Evolutionary conservation across 495 filamentous ascomycete species (phyloP), one percentile per base, ranked within the genome.

Genomic region (Aspergillus ostianus): DNA sequence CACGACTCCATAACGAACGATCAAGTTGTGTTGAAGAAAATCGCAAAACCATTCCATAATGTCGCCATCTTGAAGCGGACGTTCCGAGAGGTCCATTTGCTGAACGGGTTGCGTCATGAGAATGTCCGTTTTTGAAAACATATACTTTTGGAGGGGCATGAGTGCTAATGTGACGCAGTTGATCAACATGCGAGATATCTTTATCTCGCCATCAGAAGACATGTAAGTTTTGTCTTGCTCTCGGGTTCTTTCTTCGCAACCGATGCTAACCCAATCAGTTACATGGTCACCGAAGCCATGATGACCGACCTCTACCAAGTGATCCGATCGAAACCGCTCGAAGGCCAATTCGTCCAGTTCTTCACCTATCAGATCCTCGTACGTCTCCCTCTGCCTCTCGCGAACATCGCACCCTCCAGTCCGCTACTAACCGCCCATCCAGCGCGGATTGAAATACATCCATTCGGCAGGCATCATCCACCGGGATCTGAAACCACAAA

Each of bases 281-380:
- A 97, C 79, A 94, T 96, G 68, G 93, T 98, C 64, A 98, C 93
- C 58, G 93, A 98, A 70, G 86, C 97, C 53, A 85, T 98, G 56
- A 93, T 93, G 45, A 98, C 93, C 64, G 93, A 98, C 70, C 84
- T 98, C 57, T 93, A 98, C 77, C 87, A 93, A 61, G 84, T 98
- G 49, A 84, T 98, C 66, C 96, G 92, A 55, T 96, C 93, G 47
- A 82, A 93, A 72, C 93, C 93, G 0, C 85, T 98, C 26, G 93
- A 98, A 78, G 96, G 94, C 76, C 93, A 98, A 71, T 98, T 97
- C 79, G 97, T 97, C 63, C 93, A 98, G 79, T 98, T 97, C 77
- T 98, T 98, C 72, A 83, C 97, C 44, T 98, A 98, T 75, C 93
- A 98, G 77, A 97, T 98, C 64, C 84, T 97, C 76, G 92, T 96